These are phyloP conservation scores for Pontederia crassipes DNA, from an alignment of 176 grass and related monocot species.

Conservation along the genomic window DNA sequence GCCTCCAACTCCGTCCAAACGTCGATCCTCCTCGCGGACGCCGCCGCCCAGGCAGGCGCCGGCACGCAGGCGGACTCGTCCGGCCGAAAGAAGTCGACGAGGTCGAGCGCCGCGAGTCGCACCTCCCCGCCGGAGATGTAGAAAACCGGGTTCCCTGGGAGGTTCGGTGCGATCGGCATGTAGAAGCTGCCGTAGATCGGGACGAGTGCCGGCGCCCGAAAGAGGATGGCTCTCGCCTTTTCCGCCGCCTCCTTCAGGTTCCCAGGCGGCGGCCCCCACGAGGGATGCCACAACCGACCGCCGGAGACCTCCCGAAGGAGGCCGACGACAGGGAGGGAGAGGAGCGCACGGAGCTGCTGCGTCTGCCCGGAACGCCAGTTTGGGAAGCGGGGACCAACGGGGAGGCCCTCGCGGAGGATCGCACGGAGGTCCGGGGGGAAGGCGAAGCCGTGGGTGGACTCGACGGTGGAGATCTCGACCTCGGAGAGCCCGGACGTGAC, in stretches of 20 bases:
- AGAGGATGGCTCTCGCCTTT: not conserved
- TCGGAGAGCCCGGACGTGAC: slow-evolving; percentile 4
- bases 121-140: slow-evolving; percentile 3
- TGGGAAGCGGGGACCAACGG: slow-evolving; percentile 12
- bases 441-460: slow-evolving; percentile 4
- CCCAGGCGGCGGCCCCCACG: not conserved
- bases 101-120: slow-evolving; percentile 2
- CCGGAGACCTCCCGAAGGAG: not conserved
- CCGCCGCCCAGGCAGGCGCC: slow-evolving; percentile 9
- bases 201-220: slow-evolving; percentile 11
- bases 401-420: slow-evolving; percentile 17
- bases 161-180: not conserved
- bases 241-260: not conserved
- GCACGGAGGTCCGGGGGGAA: slow-evolving; percentile 16
- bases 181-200: slow-evolving; percentile 17
- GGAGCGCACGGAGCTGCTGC: slow-evolving; percentile 7
- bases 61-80: not conserved
- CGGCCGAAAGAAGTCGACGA: slow-evolving; percentile 14
- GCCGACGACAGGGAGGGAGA: slow-evolving; percentile 1
- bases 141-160: slow-evolving; percentile 17
- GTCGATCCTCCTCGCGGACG: slow-evolving; percentile 7
- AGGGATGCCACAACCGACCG: not conserved
- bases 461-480: not conserved
- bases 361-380: slow-evolving; percentile 19
- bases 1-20: slow-evolving; percentile 20